Evolutionary conservation across 208 protist genomes (phyloP).

Genomic region (Leishmania aethiopica): DNA sequence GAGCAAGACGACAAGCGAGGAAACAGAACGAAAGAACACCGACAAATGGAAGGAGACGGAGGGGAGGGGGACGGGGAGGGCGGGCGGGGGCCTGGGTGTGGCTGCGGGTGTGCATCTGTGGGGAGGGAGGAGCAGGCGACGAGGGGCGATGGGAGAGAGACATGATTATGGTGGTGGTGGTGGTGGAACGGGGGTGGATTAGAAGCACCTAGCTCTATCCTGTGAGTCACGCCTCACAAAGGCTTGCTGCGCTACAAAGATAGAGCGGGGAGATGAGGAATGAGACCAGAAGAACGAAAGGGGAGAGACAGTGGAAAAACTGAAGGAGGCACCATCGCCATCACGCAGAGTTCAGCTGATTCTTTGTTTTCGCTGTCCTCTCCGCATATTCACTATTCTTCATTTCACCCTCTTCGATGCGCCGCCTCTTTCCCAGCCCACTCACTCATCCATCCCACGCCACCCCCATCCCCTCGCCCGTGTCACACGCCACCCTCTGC

Average conservation of each 20-base stretch:
- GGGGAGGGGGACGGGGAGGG: no score
- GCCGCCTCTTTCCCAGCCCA: not conserved
- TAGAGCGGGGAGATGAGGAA: not conserved
- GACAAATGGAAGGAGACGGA: not conserved
- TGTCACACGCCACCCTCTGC: not conserved
- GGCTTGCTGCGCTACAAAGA: not conserved
- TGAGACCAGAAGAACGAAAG: not conserved
- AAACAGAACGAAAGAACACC: not conserved
- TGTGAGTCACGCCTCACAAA: not conserved
- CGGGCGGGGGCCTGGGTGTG: not conserved
- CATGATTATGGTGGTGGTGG: not conserved
- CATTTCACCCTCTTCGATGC: not conserved
- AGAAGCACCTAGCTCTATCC: not conserved
- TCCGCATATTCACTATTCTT: not conserved
- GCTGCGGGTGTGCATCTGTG: not conserved
- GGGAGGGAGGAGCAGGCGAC: not conserved
- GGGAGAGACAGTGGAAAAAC: not conserved
- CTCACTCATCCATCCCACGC: not conserved
- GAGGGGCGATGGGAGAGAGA: not conserved
- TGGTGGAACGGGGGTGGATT: not conserved
- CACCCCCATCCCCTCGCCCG: not conserved
- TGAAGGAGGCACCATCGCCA: not conserved
- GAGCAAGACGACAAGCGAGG: not conserved
- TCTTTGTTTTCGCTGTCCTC: not conserved
- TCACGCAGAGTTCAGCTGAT: not conserved